Evolutionary conservation across 192 early-diverging fungal genomes (phyloP).

Genomic region (Entomortierella lignicola): DNA sequence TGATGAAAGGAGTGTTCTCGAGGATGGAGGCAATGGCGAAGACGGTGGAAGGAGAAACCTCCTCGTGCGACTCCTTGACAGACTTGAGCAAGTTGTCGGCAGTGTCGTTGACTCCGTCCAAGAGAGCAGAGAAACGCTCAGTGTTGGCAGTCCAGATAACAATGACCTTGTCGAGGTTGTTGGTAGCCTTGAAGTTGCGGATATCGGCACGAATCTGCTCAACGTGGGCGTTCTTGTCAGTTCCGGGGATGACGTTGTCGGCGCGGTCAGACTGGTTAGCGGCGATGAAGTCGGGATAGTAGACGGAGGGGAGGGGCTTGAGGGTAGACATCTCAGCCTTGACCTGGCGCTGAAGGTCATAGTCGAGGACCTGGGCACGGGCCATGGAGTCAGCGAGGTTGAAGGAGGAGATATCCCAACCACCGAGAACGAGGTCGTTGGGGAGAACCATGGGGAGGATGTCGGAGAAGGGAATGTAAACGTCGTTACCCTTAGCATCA

Average conservation of each 20-base stretch:
- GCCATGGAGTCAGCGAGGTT: constrained; percentile 94
- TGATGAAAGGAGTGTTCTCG: constrained; percentile 96
- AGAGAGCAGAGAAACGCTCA: constrained; percentile 88
- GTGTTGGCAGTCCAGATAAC: constrained; percentile 99
- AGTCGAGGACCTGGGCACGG: constrained; percentile 95
- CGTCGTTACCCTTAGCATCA: constrained; percentile 84
- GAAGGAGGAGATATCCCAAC: constrained; percentile 94
- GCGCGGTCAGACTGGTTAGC: constrained; percentile 98
- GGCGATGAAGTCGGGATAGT: constrained; percentile 99
- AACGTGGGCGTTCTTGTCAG: constrained; percentile 90
- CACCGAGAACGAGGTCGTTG: constrained; percentile 96
- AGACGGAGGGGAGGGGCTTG: constrained; percentile 94
- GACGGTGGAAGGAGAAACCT: constrained; percentile 95
- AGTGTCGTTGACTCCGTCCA: constrained; percentile 96
- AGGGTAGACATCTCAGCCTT: constrained; percentile 80
- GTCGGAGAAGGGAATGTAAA: constrained; percentile 92
- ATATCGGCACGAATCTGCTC: constrained; percentile 96
- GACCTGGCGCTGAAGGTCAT: constrained; percentile 96
- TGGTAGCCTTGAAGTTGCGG: constrained; percentile 91
- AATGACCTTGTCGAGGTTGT: constrained; percentile 92
- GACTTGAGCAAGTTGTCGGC: constrained; percentile 91
- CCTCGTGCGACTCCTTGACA: constrained; percentile 84
- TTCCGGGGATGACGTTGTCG: constrained; percentile 87
- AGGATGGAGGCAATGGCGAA: constrained; percentile 97
- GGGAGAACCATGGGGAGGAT: constrained; percentile 98